Evolutionary conservation across 192 early-diverging fungal genomes (phyloP).

Genomic region (Coemansia sp.): DNA sequence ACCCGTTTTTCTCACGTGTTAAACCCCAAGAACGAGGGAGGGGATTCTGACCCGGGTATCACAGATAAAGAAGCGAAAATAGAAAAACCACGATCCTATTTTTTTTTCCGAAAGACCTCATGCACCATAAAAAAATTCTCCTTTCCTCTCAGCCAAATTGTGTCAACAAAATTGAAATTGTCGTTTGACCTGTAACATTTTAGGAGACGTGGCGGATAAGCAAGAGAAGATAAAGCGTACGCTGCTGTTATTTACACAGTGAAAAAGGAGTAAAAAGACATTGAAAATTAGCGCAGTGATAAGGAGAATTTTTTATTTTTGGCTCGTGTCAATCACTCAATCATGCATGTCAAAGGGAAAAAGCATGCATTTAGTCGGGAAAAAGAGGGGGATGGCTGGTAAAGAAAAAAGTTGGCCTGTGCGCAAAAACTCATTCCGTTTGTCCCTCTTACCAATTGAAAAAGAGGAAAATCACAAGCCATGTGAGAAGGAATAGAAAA

Average conservation of each 20-base stretch:
- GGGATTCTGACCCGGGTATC: conserved; percentile 3
- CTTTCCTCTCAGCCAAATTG: not conserved
- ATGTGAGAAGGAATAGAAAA: not conserved
- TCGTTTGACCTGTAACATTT: not conserved
- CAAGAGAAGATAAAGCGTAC: not conserved
- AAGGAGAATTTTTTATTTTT: conserved; percentile 4
- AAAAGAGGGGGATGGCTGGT: too few species aligned
- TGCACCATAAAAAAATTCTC: not conserved
- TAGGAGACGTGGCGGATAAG: not conserved
- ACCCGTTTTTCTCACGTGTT: too few species aligned
- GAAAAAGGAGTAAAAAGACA: not conserved
- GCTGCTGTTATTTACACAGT: not conserved
- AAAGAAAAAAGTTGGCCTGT: too few species aligned
- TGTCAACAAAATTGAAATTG: not conserved
- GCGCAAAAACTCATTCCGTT: too few species aligned
- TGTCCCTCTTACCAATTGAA: too few species aligned
- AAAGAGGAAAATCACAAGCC: conserved; percentile 5
- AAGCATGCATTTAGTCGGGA: too few species aligned
- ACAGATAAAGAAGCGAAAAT: not conserved
- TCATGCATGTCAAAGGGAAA: not conserved
- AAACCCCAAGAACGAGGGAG: not conserved
- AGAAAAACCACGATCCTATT: not conserved
- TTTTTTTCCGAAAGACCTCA: not conserved
- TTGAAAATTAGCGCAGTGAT: not conserved
- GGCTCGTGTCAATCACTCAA: not conserved